A percentile compares a stretch with the other conserved stretches of the same genome.
Evolutionary conservation across 495 filamentous ascomycete genomes (phyloP).

Genomic region (Elaphomyces granulatus): DNA sequence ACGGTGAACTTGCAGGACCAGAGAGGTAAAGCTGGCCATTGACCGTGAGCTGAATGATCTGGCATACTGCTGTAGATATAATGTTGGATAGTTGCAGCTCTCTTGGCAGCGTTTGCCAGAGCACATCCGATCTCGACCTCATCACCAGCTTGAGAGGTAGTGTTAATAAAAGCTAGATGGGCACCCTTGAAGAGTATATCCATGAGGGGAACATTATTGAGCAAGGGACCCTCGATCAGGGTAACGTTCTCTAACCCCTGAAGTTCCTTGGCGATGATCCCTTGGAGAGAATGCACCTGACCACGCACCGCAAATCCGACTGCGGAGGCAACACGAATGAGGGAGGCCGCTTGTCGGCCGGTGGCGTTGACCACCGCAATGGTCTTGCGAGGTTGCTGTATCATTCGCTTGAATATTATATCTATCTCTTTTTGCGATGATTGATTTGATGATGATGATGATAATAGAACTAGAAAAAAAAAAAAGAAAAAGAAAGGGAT

Average conservation of each 20-base stretch:
- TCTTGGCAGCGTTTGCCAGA: slow-evolving; percentile 80
- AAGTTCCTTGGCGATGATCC: slow-evolving; percentile 73
- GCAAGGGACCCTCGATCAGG: slow-evolving; percentile 67
- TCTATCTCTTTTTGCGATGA: not conserved
- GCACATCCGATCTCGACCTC: slow-evolving; percentile 78
- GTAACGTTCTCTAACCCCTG: slow-evolving; percentile 68
- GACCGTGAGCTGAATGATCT: slow-evolving; percentile 65
- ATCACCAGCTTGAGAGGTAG: slow-evolving; percentile 85
- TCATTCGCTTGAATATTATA: slow-evolving; percentile 26
- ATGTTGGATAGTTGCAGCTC: slow-evolving; percentile 61
- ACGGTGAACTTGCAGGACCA: slow-evolving; percentile 88
- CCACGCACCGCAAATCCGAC: slow-evolving; percentile 84
- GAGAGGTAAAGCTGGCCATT: slow-evolving; percentile 72
- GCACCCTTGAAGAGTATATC: slow-evolving; percentile 65
- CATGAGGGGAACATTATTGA: slow-evolving; percentile 54
- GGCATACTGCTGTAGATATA: slow-evolving; percentile 97
- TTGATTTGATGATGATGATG: slow-evolving; percentile 2
- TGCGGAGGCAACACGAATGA: slow-evolving; percentile 82
- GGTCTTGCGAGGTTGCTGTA: slow-evolving; percentile 44
- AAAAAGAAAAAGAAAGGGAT: not conserved
- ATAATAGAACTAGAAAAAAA: not conserved
- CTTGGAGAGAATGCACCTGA: slow-evolving; percentile 70
- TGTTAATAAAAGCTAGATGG: slow-evolving; percentile 91
- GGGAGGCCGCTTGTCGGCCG: slow-evolving; percentile 82
- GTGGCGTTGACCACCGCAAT: slow-evolving; percentile 88